phyloP scores from a whole-genome alignment of 2,329 filamentous ascomycete genomes.

The Penicillium sp. region DNA sequence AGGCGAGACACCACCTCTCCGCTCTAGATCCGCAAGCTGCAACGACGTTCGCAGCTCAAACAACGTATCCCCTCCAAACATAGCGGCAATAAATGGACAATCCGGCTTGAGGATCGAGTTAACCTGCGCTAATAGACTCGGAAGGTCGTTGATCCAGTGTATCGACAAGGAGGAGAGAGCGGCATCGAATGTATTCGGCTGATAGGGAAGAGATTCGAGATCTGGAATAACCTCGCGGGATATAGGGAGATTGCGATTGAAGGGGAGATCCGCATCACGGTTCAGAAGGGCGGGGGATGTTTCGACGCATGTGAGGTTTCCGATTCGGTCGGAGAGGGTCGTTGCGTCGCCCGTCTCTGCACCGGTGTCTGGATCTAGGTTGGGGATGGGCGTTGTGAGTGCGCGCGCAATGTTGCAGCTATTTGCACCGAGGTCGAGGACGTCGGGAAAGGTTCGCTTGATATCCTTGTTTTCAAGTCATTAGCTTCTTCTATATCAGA shows the following conservation, averaged over 20 bases:
- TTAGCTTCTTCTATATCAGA: conserved; percentile 11
- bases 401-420: conserved; percentile 91
- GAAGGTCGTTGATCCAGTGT: conserved; percentile 98
- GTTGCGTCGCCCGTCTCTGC: conserved; percentile 54
- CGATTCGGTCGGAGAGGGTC: conserved; percentile 68
- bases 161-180: conserved; percentile 87
- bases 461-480: conserved; percentile 68
- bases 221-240: conserved; percentile 72
- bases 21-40: conserved; percentile 88
- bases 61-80: conserved; percentile 93
- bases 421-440: conserved; percentile 92
- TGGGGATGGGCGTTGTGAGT: conserved; percentile 71
- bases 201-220: conserved; percentile 74
- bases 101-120: conserved; percentile 89
- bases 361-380: not conserved
- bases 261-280: conserved; percentile 69
- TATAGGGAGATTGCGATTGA: conserved; percentile 75
- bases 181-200: conserved; percentile 79
- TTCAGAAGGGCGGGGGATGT: conserved; percentile 78
- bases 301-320: conserved; percentile 78
- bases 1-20: conserved; percentile 87
- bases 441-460: conserved; percentile 81
- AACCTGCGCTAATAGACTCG: conserved; percentile 80
- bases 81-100: conserved; percentile 88
- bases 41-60: conserved; percentile 92